phyloP scores from a whole-genome alignment of 2,329 filamentous ascomycete genomes.

The Scedosporium boydii region DNA sequence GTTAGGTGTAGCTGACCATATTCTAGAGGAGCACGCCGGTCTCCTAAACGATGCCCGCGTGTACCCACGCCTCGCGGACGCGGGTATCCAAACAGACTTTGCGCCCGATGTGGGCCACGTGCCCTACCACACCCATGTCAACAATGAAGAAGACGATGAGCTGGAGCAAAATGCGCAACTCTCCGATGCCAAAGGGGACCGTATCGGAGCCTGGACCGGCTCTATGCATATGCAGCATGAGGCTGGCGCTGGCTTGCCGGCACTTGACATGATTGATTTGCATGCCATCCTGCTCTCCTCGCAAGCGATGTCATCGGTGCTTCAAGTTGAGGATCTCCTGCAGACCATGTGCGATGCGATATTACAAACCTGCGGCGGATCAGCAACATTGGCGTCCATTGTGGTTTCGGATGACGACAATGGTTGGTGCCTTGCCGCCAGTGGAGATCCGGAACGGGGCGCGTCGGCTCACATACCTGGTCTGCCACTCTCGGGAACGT shows the following conservation, averaged over 20 bases:
- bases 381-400: slow-evolving; percentile 63
- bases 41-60: slow-evolving; percentile 53
- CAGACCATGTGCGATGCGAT: slow-evolving; percentile 78
- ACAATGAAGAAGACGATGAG: slow-evolving; percentile 34
- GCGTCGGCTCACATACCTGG: slow-evolving; percentile 58
- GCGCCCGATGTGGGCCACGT: slow-evolving; percentile 44
- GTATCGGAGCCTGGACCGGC: slow-evolving; percentile 54
- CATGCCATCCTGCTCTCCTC: slow-evolving; percentile 71
- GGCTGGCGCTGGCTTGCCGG: slow-evolving; percentile 54
- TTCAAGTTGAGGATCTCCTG: slow-evolving; percentile 65
- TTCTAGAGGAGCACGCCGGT: slow-evolving; percentile 59
- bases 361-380: slow-evolving; percentile 62
- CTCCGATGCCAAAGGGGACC: slow-evolving; percentile 43
- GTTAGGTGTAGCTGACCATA: slow-evolving; percentile 55
- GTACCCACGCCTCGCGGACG: slow-evolving; percentile 51
- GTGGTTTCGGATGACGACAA: slow-evolving; percentile 59
- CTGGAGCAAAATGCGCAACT: slow-evolving; percentile 31
- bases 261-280: slow-evolving; percentile 75
- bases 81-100: slow-evolving; percentile 62
- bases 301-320: slow-evolving; percentile 69
- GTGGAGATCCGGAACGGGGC: slow-evolving; percentile 60
- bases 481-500: slow-evolving; percentile 54
- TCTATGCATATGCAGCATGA: slow-evolving; percentile 45
- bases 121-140: slow-evolving; percentile 36
- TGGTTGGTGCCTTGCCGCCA: slow-evolving; percentile 66